Conservation (phyloP, 2,329 filamentous ascomycete species). For the Hypoxylon sp. region DNA sequence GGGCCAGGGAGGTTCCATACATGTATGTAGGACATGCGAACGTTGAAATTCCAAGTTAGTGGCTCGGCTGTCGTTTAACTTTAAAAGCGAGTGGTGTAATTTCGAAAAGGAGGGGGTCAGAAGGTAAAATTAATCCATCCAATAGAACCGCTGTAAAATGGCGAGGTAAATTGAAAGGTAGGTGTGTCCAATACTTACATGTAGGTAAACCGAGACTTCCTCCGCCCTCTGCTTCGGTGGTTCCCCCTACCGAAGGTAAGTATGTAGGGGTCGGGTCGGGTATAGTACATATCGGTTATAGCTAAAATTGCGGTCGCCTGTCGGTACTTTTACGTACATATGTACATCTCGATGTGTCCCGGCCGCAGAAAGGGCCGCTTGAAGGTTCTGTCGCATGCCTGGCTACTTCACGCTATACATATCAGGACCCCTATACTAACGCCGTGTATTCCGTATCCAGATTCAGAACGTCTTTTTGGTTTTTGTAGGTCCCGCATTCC, state of each 20-base stretch:
- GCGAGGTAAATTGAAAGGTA: constrained; percentile 4
- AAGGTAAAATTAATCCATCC: constrained; percentile 29
- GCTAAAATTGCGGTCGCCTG: constrained; percentile 12
- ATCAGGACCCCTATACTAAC: constrained; percentile 1
- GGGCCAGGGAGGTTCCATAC: too few relatives aligned
- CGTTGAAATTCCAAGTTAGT: not conserved
- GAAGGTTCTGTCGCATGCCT: constrained; percentile 20
- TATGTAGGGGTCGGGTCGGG: too few relatives aligned
- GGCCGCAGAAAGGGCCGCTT: constrained; percentile 26
- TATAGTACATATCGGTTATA: constrained; percentile 1
- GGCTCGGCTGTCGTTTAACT: constrained; percentile 28
- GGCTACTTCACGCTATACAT: constrained; percentile 9
- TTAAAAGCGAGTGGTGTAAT: constrained; percentile 10
- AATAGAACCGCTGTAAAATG: constrained; percentile 11
- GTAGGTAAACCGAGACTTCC: not conserved
- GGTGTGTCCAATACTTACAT: too few relatives aligned
- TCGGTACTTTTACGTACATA: constrained; percentile 25
- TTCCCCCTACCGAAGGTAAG: not conserved
- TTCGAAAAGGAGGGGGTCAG: constrained; percentile 14
- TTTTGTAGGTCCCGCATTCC: not conserved
- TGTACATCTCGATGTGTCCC: constrained; percentile 12
- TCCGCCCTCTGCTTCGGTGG: constrained; percentile 3
- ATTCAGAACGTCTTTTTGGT: not conserved
- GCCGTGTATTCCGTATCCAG: constrained; percentile 6
- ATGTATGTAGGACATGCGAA: constrained; percentile 3